Evolutionary conservation across 257 asterid genomes (phyloP).

Genomic region (Nicotiana otophora): DNA sequence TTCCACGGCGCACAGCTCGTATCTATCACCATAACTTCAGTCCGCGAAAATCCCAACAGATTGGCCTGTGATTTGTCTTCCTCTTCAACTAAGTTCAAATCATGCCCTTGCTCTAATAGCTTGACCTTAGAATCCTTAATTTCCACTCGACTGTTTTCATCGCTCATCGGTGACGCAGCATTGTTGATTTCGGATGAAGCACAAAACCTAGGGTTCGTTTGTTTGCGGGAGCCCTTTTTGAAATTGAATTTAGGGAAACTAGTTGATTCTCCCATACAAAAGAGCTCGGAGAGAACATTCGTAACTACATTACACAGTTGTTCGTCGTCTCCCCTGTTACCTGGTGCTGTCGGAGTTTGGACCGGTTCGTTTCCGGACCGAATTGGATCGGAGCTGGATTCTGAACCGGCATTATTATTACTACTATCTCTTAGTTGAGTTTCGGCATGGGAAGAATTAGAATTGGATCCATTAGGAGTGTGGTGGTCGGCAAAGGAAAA

Average conservation of each 20-base stretch:
- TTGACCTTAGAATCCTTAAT: slow-evolving; percentile 17
- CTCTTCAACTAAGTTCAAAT: slow-evolving; percentile 22
- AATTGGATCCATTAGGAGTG: slow-evolving; percentile 26
- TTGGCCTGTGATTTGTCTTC: slow-evolving; percentile 29
- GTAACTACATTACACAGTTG: slow-evolving; percentile 30
- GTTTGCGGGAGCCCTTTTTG: slow-evolving; percentile 60
- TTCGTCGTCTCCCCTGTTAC: slow-evolving; percentile 19
- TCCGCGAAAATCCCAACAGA: slow-evolving; percentile 64
- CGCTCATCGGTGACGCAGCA: slow-evolving; percentile 22
- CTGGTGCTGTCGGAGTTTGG: slow-evolving; percentile 5
- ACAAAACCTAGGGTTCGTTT: slow-evolving; percentile 57
- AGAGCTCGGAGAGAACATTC: slow-evolving; percentile 69
- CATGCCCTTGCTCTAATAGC: slow-evolving; percentile 19
- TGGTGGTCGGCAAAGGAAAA: slow-evolving; percentile 37
- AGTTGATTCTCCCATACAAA: slow-evolving; percentile 51
- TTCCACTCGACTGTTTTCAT: slow-evolving; percentile 41
- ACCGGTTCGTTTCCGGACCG: slow-evolving; percentile 8
- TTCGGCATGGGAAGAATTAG: background rate
- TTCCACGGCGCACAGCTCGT: slow-evolving; percentile 84
- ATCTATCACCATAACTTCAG: slow-evolving; percentile 84
- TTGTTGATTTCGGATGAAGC: slow-evolving; percentile 16
- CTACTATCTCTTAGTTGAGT: background rate
- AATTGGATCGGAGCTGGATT: slow-evolving; percentile 12
- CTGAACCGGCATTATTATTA: background rate
- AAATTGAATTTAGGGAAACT: slow-evolving; percentile 11